Conservation (phyloP, 2,329 filamentous ascomycete genomes). For the Xylaria polymorpha region DNA sequence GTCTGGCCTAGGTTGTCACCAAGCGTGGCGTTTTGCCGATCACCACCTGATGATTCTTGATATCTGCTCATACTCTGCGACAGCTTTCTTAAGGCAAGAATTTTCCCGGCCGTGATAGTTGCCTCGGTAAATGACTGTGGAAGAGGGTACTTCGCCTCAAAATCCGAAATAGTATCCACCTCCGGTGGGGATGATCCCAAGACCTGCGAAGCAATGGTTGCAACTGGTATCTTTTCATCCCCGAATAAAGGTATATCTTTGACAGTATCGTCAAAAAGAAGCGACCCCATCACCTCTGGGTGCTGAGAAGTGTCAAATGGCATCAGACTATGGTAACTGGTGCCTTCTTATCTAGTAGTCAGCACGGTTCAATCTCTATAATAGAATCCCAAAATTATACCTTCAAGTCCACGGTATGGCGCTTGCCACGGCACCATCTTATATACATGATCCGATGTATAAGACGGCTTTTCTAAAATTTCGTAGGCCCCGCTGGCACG, state of each 20-base stretch:
- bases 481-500: conserved; percentile 71
- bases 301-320: conserved; percentile 67
- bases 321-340: conserved; percentile 67
- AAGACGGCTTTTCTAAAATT: conserved; percentile 70
- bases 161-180: conserved; percentile 53
- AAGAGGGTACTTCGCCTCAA: conserved; percentile 52
- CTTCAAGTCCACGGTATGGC: conserved; percentile 67
- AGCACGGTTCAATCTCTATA: conserved; percentile 39
- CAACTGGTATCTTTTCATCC: conserved; percentile 58
- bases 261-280: conserved; percentile 65
- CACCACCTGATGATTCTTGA: conserved; percentile 35
- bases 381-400: conserved; percentile 49
- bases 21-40: conserved; percentile 32
- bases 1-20: conserved; percentile 48
- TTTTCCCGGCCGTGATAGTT: conserved; percentile 60
- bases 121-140: conserved; percentile 58
- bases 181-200: conserved; percentile 53
- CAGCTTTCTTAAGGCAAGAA: conserved; percentile 59
- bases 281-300: conserved; percentile 64
- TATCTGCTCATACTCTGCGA: conserved; percentile 43
- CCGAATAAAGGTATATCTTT: conserved; percentile 69
- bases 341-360: conserved; percentile 56
- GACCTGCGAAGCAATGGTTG: conserved; percentile 56
- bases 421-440: conserved; percentile 71
- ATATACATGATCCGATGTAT: conserved; percentile 67